These are phyloP conservation scores for Citrus hindsii DNA, from an alignment of 345 rosid genomes.

Conservation along the genomic window DNA sequence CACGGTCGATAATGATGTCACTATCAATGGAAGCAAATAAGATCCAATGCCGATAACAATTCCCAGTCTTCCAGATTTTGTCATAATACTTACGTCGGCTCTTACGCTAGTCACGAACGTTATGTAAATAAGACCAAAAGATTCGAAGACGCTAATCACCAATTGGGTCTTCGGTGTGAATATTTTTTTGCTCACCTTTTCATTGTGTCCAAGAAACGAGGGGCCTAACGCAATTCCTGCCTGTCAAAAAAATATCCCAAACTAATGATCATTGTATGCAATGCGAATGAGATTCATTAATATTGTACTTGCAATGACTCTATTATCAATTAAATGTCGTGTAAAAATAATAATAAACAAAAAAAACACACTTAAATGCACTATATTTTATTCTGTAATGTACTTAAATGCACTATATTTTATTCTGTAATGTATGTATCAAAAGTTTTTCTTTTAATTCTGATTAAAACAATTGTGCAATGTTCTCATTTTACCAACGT, in stretches of 20 bases:
- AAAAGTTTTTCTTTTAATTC: too few relatives aligned
- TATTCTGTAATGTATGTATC: too few relatives aligned
- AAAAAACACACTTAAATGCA: too few relatives aligned
- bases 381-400: too few relatives aligned
- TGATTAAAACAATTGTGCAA: too few relatives aligned
- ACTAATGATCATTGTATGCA: background rate
- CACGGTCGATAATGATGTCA: constrained; percentile 10
- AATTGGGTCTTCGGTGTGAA: constrained; percentile 17
- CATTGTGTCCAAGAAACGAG: constrained; percentile 26
- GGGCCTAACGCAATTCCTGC: constrained; percentile 41
- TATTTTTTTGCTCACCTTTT: background rate
- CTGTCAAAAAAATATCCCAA: constrained; percentile 9
- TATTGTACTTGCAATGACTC: too few relatives aligned
- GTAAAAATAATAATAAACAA: too few relatives aligned
- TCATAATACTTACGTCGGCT: constrained; percentile 29
- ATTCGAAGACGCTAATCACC: constrained; percentile 25
- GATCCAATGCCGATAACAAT: constrained; percentile 30
- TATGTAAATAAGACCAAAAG: constrained; percentile 31
- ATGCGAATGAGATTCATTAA: too few relatives aligned
- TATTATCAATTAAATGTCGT: too few relatives aligned
- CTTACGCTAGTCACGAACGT: constrained; percentile 33
- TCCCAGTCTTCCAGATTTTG: constrained; percentile 37
- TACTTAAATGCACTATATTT: too few relatives aligned
- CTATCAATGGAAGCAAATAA: constrained; percentile 23
- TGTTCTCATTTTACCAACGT: too few relatives aligned